Evolutionary conservation across 225 moss, liverwort and hornwort species (phyloP), one percentile per base, ranked within the genome.

Genomic region (Pseudisothecium myosuroides): DNA sequence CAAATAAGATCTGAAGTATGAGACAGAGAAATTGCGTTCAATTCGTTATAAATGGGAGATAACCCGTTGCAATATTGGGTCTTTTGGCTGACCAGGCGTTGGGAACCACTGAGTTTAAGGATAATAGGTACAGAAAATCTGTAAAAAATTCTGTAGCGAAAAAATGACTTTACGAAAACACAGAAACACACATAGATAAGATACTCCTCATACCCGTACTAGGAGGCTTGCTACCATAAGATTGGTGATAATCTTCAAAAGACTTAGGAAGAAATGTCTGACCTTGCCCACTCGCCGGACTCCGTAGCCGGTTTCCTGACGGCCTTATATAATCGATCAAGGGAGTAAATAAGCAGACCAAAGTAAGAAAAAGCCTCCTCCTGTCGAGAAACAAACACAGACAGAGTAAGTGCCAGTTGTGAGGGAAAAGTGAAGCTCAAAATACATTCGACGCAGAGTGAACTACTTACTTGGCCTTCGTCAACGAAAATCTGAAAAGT

Each of bases 251-350:
- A 37, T 66, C 47, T 90, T 68, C 37, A 82, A 8, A 41, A 83
- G 65, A 66, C n/a, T 74, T 59, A 84, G 66, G 82, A 88, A 84
- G 61, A 74, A 62, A 47, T 60, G 32, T 56, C 88, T 93, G 68
- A 96, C 98, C 97, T 99, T 77, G 88, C 37, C 98, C 98, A 99
- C 92, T 99, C 98, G 74, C 95, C 93, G 73, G 94, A 91, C 72
- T 94, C 89, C 60, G 20, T 84, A 55, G 98, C 96, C 82, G 96
- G 88, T 54, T 86, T 93, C 84, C 88, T 93, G 84, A 96, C 97
- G 82, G 92, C 94, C 87, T 89, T 94, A 83, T 91, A 94, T 59
- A 99, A 91, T 81, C 94, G 95, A 90, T 99, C 98, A 82, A 99
- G 95, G 83, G 91, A 90, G 89, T 95, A 97, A 77, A 99, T 93